Evolutionary conservation across 2,329 filamentous ascomycete species (phyloP).

Genomic region (Fonsecaea nubica): DNA sequence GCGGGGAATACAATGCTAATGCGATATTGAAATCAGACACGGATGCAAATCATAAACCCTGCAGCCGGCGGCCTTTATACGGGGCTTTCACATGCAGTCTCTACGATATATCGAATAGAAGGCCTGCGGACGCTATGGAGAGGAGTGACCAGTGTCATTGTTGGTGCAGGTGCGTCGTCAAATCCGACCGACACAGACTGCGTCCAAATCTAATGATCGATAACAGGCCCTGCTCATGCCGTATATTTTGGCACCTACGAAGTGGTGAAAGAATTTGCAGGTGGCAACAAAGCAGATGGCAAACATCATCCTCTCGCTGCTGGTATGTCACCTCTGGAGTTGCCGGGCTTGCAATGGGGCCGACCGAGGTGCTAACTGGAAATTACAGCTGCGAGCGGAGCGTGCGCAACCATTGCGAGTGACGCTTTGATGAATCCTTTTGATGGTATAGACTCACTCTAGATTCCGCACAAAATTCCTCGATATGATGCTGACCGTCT

Average conservation of each 20-base stretch:
- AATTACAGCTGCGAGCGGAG: constrained; percentile 80
- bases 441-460: constrained; percentile 70
- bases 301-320: constrained; percentile 92
- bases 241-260: constrained; percentile 99
- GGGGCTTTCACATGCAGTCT: constrained; percentile 88
- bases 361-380: constrained; percentile 46
- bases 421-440: constrained; percentile 99
- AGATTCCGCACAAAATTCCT: not conserved
- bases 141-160: constrained; percentile 93
- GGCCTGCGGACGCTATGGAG: constrained; percentile 92
- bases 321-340: constrained; percentile 61
- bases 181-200: constrained; percentile 11
- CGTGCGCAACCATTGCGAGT: constrained; percentile 92
- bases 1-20: constrained; percentile 21
- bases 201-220: constrained; percentile 38
- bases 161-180: constrained; percentile 78
- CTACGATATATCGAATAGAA: constrained; percentile 88
- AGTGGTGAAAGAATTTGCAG: constrained; percentile 93
- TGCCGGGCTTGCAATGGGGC: not conserved
- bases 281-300: constrained; percentile 80
- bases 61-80: constrained; percentile 81
- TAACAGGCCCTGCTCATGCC: constrained; percentile 86
- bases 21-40: constrained; percentile 68
- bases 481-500: constrained; percentile 34
- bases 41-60: constrained; percentile 95